Conservation (phyloP, 805 yeast genomes). For the Kuraishia piskuri region DNA sequence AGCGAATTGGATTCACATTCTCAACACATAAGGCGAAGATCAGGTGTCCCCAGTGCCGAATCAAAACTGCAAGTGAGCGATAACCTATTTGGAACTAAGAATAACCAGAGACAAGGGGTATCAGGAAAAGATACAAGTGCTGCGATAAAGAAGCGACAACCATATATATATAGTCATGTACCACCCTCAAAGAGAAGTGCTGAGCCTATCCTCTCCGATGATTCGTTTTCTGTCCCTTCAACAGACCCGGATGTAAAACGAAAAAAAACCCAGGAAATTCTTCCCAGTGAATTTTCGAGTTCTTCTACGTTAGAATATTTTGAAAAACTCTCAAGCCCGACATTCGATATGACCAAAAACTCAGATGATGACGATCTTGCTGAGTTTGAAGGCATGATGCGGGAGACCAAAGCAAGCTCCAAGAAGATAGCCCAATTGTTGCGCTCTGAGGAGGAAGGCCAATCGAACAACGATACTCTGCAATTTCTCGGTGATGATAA, state of each 20-base stretch:
- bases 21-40: not conserved
- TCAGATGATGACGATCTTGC: not conserved
- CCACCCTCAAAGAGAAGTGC: not conserved
- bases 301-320: not conserved
- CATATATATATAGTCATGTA: not conserved
- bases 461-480: too few species aligned
- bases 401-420: not conserved
- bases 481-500: not conserved
- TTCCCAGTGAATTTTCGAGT: not conserved
- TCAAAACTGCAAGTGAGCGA: not conserved
- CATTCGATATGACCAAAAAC: not conserved
- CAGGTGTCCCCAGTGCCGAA: not conserved
- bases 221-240: not conserved
- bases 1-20: not conserved
- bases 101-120: not conserved
- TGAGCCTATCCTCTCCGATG: not conserved
- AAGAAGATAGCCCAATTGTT: not conserved
- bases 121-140: not conserved
- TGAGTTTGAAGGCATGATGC: not conserved
- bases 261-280: too few species aligned
- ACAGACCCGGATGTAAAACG: not conserved
- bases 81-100: not conserved
- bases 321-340: not conserved
- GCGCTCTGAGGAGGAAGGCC: not conserved
- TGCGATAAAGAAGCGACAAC: not conserved